A percentile compares a stretch with the other conserved stretches of the same genome.
These are phyloP conservation scores for Claviceps purpurea DNA, from an alignment of 2,329 filamentous ascomycete species.

Conservation along the genomic window DNA sequence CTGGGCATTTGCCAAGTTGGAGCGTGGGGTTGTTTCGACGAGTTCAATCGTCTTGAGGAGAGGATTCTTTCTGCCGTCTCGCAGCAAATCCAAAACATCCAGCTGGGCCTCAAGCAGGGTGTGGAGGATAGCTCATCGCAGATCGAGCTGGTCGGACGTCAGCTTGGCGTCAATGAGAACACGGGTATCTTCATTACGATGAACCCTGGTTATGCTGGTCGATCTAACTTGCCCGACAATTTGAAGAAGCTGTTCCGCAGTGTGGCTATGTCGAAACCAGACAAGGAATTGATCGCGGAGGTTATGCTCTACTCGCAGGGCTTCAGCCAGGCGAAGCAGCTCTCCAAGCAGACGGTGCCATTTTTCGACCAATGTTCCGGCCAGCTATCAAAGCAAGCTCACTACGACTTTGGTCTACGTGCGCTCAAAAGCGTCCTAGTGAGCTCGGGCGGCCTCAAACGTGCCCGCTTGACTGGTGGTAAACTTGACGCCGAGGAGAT, in stretches of 20 bases:
- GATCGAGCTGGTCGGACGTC: slow-evolving; percentile 88
- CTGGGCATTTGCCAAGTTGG: slow-evolving; percentile 97
- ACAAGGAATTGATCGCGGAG: slow-evolving; percentile 98
- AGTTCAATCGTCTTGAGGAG: slow-evolving; percentile 98
- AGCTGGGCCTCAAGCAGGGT: slow-evolving; percentile 81
- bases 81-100: slow-evolving; percentile 98
- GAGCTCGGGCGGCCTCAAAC: slow-evolving; percentile 92
- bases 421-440: slow-evolving; percentile 97
- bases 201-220: slow-evolving; percentile 97
- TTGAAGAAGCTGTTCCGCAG: slow-evolving; percentile 99
- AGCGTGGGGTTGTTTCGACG: slow-evolving; percentile 98
- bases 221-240: slow-evolving; percentile 96
- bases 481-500: slow-evolving; percentile 52
- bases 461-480: slow-evolving; percentile 54
- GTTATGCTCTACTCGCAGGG: slow-evolving; percentile 99
- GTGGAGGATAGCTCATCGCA: slow-evolving; percentile 70
- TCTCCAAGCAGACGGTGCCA: slow-evolving; percentile 91
- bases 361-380: slow-evolving; percentile 89
- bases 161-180: slow-evolving; percentile 77
- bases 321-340: slow-evolving; percentile 87
- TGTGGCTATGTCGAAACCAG: slow-evolving; percentile 98
- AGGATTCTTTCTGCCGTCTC: slow-evolving; percentile 95
- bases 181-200: slow-evolving; percentile 99
- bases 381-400: slow-evolving; percentile 83
- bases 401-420: slow-evolving; percentile 97